A percentile compares a stretch with the other conserved stretches of the same genome.
These are phyloP conservation scores for Paramarasmius palmivorus DNA, from an alignment of 1,284 basidiomycete genomes.

Conservation along the genomic window DNA sequence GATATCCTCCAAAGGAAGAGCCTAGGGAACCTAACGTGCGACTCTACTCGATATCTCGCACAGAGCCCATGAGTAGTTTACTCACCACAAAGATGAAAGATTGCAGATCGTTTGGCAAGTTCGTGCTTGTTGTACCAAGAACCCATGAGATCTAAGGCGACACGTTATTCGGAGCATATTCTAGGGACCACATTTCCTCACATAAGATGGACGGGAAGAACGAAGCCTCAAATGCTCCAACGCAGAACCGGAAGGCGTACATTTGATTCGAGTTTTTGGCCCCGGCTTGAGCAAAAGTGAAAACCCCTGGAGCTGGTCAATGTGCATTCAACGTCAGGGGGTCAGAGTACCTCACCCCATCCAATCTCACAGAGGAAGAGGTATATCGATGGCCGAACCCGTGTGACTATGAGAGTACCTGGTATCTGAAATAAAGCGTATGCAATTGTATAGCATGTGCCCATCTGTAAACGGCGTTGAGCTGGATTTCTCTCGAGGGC, in stretches of 20 bases:
- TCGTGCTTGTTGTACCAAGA: conserved; percentile 25
- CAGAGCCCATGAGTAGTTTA: not conserved
- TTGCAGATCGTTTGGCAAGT: conserved; percentile 24
- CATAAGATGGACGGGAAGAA: conserved; percentile 22
- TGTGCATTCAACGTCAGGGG: not conserved
- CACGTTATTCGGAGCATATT: not conserved
- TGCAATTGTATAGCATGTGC: conserved; percentile 15
- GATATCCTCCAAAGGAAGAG: conserved; percentile 24
- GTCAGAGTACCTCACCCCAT: conserved; percentile 12
- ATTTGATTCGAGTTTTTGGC: conserved; percentile 20
- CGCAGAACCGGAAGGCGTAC: conserved; percentile 25
- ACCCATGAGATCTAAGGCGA: conserved; percentile 21
- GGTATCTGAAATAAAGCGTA: conserved; percentile 18
- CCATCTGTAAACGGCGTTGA: conserved; percentile 7
- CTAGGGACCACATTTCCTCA: not conserved
- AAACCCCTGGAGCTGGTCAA: conserved; percentile 7
- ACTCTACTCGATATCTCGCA: not conserved
- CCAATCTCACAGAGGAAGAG: conserved; percentile 17
- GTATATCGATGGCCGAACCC: conserved; percentile 18
- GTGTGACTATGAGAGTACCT: conserved; percentile 13
- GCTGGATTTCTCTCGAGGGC: not conserved
- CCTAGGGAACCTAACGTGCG: conserved; percentile 20
- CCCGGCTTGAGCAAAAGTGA: conserved; percentile 18
- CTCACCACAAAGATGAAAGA: conserved; percentile 23
- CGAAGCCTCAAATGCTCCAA: conserved; percentile 23